Percentiles rank a stretch among this genome's conserved stretches.
Conservation (phyloP, 495 filamentous ascomycete species). For the Chaetomium fimeti region DNA sequence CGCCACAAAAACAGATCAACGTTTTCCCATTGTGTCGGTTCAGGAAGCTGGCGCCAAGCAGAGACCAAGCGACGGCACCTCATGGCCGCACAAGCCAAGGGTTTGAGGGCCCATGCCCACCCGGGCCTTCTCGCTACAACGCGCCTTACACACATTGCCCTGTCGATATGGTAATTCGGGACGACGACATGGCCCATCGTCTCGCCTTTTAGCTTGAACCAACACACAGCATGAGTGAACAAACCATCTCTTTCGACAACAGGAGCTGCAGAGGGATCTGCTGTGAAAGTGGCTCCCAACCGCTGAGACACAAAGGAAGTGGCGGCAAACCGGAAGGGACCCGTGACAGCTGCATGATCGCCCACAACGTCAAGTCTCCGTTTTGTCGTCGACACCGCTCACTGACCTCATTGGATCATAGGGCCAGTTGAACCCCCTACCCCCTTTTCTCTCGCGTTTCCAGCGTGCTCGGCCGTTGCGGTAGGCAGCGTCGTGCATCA, state of each 20-base stretch:
- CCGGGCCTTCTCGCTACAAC: background rate
- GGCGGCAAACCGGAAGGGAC: slow-evolving; percentile 11
- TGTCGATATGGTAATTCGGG: background rate
- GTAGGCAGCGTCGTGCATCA: slow-evolving; percentile 11
- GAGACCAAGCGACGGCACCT: background rate
- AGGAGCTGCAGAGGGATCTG: background rate
- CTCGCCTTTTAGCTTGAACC: background rate
- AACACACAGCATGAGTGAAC: background rate
- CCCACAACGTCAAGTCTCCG: background rate
- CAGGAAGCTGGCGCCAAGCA: slow-evolving; percentile 2
- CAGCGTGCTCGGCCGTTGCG: slow-evolving; percentile 19
- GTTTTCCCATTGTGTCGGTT: slow-evolving; percentile 18
- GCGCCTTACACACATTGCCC: background rate
- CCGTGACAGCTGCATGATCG: slow-evolving; percentile 16
- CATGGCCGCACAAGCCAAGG: slow-evolving; percentile 18
- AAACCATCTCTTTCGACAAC: background rate
- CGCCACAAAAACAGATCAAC: background rate
- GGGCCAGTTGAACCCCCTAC: background rate
- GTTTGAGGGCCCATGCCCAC: background rate
- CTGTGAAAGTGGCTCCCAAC: background rate
- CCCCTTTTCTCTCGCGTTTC: background rate
- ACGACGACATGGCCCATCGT: background rate
- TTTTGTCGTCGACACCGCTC: background rate
- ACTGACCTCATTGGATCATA: background rate
- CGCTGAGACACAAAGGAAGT: background rate